phyloP scores from a whole-genome alignment of 2,329 filamentous ascomycete genomes.

The Diplodia scrobiculata region DNA sequence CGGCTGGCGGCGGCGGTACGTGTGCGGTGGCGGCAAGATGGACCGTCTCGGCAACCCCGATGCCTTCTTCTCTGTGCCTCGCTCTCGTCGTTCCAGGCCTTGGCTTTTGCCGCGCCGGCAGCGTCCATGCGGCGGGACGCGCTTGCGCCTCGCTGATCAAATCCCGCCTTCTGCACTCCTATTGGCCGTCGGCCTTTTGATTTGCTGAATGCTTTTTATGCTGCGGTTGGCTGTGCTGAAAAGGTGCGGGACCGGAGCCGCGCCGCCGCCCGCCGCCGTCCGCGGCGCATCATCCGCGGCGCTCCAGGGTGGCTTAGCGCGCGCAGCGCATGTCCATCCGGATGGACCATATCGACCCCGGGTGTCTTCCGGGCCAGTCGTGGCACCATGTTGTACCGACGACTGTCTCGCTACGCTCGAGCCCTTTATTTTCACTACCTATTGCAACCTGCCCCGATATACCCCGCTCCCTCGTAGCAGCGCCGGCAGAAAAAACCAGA shows the following conservation, averaged over 20 bases:
- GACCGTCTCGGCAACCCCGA: conserved; percentile 16
- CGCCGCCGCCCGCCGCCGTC: not conserved
- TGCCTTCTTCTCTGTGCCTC: not conserved
- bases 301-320: not conserved
- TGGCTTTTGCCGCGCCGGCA: not conserved
- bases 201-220: not conserved
- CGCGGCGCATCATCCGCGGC: conserved; percentile 19
- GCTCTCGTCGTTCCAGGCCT: not conserved
- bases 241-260: not conserved
- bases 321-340: conserved; percentile 17
- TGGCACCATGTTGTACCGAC: not conserved
- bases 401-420: not conserved
- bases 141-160: not conserved
- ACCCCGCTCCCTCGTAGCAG: conserved; percentile 8
- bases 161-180: not conserved
- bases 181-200: not conserved
- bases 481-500: not conserved
- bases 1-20: too few relatives aligned
- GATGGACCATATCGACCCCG: not conserved
- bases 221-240: not conserved
- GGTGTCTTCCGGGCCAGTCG: conserved; percentile 11
- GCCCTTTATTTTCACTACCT: not conserved
- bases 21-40: not conserved
- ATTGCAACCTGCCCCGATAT: not conserved
- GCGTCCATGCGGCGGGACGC: not conserved